Base-by-base conservation (phyloP, 331 rosid genomes). In the Erythrophleum ivorense region DNA sequence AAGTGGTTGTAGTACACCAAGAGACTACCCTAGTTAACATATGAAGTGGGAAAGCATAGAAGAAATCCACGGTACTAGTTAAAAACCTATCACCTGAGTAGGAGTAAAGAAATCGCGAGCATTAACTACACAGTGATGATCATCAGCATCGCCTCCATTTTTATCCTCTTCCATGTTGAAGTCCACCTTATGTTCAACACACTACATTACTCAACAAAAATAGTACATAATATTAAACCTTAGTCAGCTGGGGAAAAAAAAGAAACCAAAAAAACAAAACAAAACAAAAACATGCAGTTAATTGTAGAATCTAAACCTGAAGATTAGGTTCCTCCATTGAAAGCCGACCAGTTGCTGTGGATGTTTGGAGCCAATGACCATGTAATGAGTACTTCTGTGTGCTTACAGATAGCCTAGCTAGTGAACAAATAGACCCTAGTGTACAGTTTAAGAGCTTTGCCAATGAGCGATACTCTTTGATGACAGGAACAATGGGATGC, bases 311-410 rank as follows among this genome's bases (percentile, higher is more conserved):
- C 75, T 70, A 86, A 79, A 95, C 99, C 97, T 95, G 99, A 84
- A 92, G 99, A 85, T 95, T 95, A 69, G 99, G 99, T 77, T 93
- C 99, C 88, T 95, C 99, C 91, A 93, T 95, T 79, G 99, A 95
- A 85, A 93, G 98, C 81, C 99, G 91, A 75, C 99, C 99, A 78
- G 99, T 95, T 77, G 99, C 98, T 8, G 99, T 95, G 33, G 97
- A 93, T 73, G 97, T 93, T 83, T 95, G 99, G 78, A 92, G 97
- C 99, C 99, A 95, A 84, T 83, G 97, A 80, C 98, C 99, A 73
- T 95, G 97, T 81, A 95, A 85, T 7, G 99, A 88, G 76, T 95
- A 92, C 84, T 88, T 93, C 76, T 95, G 98, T 62, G 93, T 93
- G 87, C 82, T 83, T 45, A 77, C 80, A 50, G 97, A 95, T 2